Evolutionary conservation across 164 flowering plant species (phyloP), one percentile per base, ranked within the genome.

Genomic region (Pachysandra terminalis): DNA sequence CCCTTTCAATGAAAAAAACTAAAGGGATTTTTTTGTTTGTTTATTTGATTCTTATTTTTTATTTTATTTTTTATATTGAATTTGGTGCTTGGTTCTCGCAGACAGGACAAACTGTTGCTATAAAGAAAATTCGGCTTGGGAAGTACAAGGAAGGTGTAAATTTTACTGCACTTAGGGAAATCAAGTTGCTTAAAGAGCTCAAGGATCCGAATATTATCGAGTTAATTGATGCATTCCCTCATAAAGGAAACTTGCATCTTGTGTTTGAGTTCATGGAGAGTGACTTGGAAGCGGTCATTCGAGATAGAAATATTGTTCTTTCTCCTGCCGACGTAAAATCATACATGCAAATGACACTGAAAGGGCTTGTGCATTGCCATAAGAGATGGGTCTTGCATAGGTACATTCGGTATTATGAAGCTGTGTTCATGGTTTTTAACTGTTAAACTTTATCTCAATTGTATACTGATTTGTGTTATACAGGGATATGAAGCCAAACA

Each of bases 401-500:
- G 98, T 91, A 74, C 22, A 17, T 37, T 23, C 61, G 63, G 5
- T 27, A 32, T 17, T 66, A 17, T 49, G 12, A 52, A 52, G 26
- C 48, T 57, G 23, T 40, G 17, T 56, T 5, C n/a, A 13, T 71
- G 15, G 26, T 9, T 22, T 32, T 32, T 49, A 4, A 23, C 63
- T 72, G 68, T 37, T 70, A 28, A 59, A 14, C 16, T 48, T 74
- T 52, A 15, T 63, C 13, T 59, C 17, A n/a, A 19, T 55, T 59
- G 41, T 63, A 19, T 58, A 27, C 35, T 52, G 16, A 65, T 45
- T 79, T 28, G 59, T 61, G 32, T 71, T 68, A 32, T 72, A 1
- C 88, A 93, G 98, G 86, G 99, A 96, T 83, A 96, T 93, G 99
- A 96, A 96, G 78, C 99, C 99, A 28, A 96, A 96, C 66, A 96